Conservation (phyloP, 495 filamentous ascomycete species). For the Podospora bellae-mahoneyi region DNA sequence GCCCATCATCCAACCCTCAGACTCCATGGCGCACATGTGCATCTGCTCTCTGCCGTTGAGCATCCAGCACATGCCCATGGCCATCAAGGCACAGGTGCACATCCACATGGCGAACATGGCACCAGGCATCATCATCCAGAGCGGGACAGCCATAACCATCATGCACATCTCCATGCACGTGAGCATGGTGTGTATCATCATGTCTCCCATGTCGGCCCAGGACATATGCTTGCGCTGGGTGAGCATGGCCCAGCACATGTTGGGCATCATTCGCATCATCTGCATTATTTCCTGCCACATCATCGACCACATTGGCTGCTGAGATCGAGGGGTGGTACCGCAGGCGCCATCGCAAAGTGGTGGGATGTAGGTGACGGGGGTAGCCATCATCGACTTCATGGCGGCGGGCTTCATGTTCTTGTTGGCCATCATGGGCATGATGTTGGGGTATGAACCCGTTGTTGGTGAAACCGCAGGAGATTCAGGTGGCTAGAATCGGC, state of each 20-base stretch:
- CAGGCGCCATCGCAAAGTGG: slow-evolving; percentile 37
- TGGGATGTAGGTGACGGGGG: slow-evolving; percentile 34
- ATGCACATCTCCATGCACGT: slow-evolving; percentile 32
- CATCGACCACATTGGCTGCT: slow-evolving; percentile 23
- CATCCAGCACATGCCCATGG: slow-evolving; percentile 27
- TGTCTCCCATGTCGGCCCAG: slow-evolving; percentile 27
- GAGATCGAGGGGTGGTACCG: slow-evolving; percentile 35
- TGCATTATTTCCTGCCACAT: slow-evolving; percentile 28
- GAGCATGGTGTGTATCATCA: slow-evolving; percentile 24
- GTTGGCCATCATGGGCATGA: slow-evolving; percentile 3
- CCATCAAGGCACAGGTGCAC: slow-evolving; percentile 15
- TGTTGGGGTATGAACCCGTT: neutral
- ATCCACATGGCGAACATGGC: slow-evolving; percentile 29
- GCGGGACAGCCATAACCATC: slow-evolving; percentile 27
- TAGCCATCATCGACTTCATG: slow-evolving; percentile 6
- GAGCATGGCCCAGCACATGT: slow-evolving; percentile 27
- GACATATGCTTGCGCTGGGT: slow-evolving; percentile 16
- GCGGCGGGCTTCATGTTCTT: slow-evolving; percentile 3
- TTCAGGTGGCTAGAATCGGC: neutral
- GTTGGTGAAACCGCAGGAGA: neutral
- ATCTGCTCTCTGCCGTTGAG: slow-evolving; percentile 28
- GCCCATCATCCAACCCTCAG: slow-evolving; percentile 27
- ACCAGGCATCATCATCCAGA: slow-evolving; percentile 34
- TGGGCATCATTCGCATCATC: slow-evolving; percentile 24
- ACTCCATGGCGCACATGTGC: slow-evolving; percentile 16